Conservation (phyloP, 1,284 basidiomycete species). For the Xerocomus minutiporus region DNA sequence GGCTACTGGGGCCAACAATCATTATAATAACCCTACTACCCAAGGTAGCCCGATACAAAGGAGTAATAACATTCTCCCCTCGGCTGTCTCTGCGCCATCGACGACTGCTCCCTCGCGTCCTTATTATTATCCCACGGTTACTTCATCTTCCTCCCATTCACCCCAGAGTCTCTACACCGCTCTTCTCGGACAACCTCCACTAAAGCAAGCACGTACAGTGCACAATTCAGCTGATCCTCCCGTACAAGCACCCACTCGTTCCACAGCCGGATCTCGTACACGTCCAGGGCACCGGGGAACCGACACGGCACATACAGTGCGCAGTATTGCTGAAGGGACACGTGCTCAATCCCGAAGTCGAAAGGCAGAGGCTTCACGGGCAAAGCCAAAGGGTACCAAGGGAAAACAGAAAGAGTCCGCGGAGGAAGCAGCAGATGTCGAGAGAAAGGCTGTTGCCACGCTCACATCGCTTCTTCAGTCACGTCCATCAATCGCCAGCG, state of each 20-base stretch:
- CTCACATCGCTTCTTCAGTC: conserved; percentile 66
- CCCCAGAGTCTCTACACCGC: conserved; percentile 65
- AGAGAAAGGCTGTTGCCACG: conserved; percentile 76
- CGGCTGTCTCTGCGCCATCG: conserved; percentile 49
- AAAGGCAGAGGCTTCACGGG: conserved; percentile 21
- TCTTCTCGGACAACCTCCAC: conserved; percentile 67
- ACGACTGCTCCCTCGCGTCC: conserved; percentile 36
- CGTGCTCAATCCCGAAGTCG: conserved; percentile 37
- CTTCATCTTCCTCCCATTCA: conserved; percentile 24
- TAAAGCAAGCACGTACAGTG: conserved; percentile 69
- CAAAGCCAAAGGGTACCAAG: conserved; percentile 36
- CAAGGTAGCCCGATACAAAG: conserved; percentile 36
- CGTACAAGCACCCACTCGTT: conserved; percentile 47
- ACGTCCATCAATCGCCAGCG: conserved; percentile 53
- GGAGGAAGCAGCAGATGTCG: conserved; percentile 47
- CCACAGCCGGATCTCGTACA: conserved; percentile 29
- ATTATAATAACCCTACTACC: conserved; percentile 48
- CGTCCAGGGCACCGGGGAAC: conserved; percentile 19
- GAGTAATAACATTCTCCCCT: conserved; percentile 30
- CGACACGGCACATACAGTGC: conserved; percentile 13
- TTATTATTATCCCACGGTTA: conserved; percentile 36
- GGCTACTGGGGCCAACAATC: conserved; percentile 39
- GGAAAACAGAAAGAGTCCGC: conserved; percentile 46
- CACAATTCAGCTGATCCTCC: conserved; percentile 68
- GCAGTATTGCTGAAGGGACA: conserved; percentile 44